phyloP scores from a whole-genome alignment of 2,329 filamentous ascomycete genomes.

The Talaromyces rugulosus region DNA sequence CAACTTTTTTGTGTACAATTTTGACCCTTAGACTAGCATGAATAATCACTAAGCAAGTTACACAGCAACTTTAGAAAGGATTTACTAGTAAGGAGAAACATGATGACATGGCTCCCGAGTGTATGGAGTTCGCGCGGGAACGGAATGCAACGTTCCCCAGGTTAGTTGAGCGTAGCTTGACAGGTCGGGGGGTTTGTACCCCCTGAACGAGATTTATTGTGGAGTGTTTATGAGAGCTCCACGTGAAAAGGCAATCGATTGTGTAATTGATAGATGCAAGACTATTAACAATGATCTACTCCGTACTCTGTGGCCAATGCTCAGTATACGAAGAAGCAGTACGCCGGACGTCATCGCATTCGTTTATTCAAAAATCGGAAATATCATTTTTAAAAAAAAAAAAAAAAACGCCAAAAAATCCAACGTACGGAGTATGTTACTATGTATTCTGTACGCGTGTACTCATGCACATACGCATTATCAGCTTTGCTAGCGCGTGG shows the following conservation, averaged over 20 bases:
- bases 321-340: too few relatives aligned
- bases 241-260: not conserved
- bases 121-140: not conserved
- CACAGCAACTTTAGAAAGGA: not conserved
- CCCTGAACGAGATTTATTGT: not conserved
- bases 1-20: not conserved
- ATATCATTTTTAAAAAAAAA: not conserved
- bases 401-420: not conserved
- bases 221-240: too few relatives aligned
- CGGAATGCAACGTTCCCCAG: slow-evolving; percentile 1
- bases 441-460: not conserved
- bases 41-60: not conserved
- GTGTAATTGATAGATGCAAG: too few relatives aligned
- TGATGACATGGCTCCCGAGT: not conserved
- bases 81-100: not conserved
- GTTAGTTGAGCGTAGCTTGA: not conserved
- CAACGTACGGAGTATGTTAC: not conserved
- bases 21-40: not conserved
- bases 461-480: not conserved
- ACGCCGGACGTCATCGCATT: not conserved
- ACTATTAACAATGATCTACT: too few relatives aligned
- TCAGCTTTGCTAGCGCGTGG: not conserved
- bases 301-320: too few relatives aligned
- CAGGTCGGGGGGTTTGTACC: not conserved
- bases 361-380: not conserved